Evolutionary conservation across 805 yeast genomes (phyloP).

Genomic region (Starmerella roubikii): DNA sequence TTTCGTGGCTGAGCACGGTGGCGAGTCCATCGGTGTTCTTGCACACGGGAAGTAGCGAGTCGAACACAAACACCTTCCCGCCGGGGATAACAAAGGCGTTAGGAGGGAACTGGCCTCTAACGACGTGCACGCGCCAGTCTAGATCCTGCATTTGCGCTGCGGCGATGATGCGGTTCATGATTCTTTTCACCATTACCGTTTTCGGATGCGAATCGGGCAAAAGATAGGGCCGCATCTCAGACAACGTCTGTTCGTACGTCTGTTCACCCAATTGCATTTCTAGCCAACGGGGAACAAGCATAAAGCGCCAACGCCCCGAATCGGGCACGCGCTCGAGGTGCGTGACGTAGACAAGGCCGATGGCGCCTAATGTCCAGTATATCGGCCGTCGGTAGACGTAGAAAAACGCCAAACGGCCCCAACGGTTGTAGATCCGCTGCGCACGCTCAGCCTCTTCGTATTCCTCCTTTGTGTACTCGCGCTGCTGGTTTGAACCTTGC

Average conservation of each 20-base stretch:
- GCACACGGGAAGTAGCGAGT: conserved; percentile 65
- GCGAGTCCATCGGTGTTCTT: conserved; percentile 81
- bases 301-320: conserved; percentile 55
- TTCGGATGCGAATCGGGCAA: conserved; percentile 54
- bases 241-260: conserved; percentile 47
- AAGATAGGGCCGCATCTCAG: conserved; percentile 38
- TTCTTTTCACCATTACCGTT: conserved; percentile 38
- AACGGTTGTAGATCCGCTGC: not conserved
- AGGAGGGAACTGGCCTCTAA: conserved; percentile 63
- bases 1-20: conserved; percentile 87
- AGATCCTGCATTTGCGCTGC: conserved; percentile 19
- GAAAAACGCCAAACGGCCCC: conserved; percentile 9
- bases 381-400: conserved; percentile 13
- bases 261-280: conserved; percentile 51
- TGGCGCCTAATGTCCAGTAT: conserved; percentile 22
- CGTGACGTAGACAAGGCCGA: conserved; percentile 32
- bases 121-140: conserved; percentile 71
- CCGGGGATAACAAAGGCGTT: conserved; percentile 95
- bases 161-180: conserved; percentile 51
- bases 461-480: not conserved
- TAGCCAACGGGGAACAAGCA: conserved; percentile 54
- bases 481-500: not conserved
- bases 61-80: conserved; percentile 85
- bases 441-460: not conserved
- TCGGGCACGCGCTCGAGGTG: conserved; percentile 71